These are phyloP conservation scores for Penicillium angulare DNA, from an alignment of 495 filamentous ascomycete genomes.

Conservation along the genomic window DNA sequence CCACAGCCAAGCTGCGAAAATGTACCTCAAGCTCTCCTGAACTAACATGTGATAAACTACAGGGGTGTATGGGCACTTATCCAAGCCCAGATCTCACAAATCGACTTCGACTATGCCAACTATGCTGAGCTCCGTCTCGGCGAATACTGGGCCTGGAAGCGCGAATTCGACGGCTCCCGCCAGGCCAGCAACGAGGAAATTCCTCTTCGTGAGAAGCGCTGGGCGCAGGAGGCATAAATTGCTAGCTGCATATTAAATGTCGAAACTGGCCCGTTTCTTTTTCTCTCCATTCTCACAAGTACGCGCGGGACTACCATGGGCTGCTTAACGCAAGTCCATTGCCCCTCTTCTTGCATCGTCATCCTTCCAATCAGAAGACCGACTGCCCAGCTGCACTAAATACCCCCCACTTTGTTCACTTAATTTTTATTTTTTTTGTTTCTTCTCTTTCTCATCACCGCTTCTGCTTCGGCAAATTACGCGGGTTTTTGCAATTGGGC, in stretches of 20 bases:
- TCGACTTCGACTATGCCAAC: constrained; percentile 94
- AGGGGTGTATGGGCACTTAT: constrained; percentile 97
- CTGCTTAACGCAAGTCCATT: neutral
- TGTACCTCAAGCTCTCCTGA: no score
- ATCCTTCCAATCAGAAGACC: neutral
- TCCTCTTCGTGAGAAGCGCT: constrained; percentile 76
- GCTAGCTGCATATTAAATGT: neutral
- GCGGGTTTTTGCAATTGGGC: constrained; percentile 17
- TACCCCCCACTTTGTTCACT: constrained; percentile 3
- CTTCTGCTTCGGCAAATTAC: neutral
- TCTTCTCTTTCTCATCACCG: constrained; percentile 1
- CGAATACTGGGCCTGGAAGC: constrained; percentile 96
- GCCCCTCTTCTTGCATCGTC: constrained; percentile 4
- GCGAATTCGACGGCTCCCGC: constrained; percentile 62
- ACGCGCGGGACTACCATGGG: neutral
- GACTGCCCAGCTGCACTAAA: neutral
- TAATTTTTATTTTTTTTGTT: no score
- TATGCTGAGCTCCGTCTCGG: constrained; percentile 87
- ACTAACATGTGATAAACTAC: constrained; percentile 13
- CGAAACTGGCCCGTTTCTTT: no score
- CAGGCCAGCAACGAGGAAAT: constrained; percentile 55
- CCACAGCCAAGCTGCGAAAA: no score
- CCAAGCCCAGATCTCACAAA: constrained; percentile 90
- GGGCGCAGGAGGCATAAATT: constrained; percentile 60
- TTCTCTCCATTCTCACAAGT: neutral